Base-by-base conservation (phyloP, 148 eudicot species). In the Rheum nobile region DNA sequence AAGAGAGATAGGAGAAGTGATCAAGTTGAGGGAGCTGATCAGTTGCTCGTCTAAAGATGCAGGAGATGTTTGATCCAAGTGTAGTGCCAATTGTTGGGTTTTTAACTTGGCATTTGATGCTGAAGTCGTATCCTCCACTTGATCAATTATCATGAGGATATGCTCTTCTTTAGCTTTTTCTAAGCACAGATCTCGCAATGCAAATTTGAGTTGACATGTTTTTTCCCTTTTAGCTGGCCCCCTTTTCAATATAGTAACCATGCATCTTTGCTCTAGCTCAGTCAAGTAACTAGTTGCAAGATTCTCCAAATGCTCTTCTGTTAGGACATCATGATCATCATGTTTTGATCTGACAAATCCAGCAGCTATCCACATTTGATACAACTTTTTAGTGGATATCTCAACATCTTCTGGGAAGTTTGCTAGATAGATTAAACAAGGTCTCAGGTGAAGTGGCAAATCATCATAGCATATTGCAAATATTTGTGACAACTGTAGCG, bases 331-430 rank as follows among this genome's bases (percentile, higher is more conserved):
- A 41, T 9, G 43, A 41, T 4, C 43, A 32, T 67, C 39, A 17
- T 69, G 72, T 19, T 69, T n/a, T 38, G 46, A 38, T 22, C 26
- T n/a, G 1, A 69, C 72, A 35, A 69, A 69, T 8, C 72, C 46
- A 35, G 24, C 72, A 69, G 72, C 72, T 37, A 69, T 41, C 72
- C 72, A 69, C 72, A 38, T 69, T 16, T 41, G 24, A 69, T 21
- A 69, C 46, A 69, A 10, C 11, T 19, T 69, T 37, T 38, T 37
- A 0, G 46, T 22, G 24, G 72, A 29, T 69, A 69, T 19, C 46
- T 69, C 46, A 37, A 19, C 4, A 1, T 37, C 43, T 38, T 69
- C 16, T 37, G 72, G 44, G 44, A 69, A 41, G 46, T 35, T 69
- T 41, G 28, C 72, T 8, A 69, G 31, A 38, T 34, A 21, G 29